Evolutionary conservation across 176 grass and related monocot genomes (phyloP).

Genomic region (Coix lacrymajobi): DNA sequence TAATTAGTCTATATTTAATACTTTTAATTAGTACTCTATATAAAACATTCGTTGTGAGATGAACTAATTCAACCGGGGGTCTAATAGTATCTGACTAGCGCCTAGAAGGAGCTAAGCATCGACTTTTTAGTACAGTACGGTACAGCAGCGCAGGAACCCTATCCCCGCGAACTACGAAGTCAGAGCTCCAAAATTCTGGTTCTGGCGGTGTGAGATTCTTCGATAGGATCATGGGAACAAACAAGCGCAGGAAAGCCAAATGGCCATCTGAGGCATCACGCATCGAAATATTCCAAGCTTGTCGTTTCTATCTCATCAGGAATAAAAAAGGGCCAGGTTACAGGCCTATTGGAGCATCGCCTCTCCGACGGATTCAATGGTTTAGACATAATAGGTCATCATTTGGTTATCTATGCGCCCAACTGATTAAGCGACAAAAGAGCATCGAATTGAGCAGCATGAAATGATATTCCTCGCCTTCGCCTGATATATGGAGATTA

Average conservation of each 20-base stretch:
- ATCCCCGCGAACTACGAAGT: background rate
- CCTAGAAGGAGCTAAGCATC: background rate
- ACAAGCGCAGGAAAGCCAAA: constrained; percentile 20
- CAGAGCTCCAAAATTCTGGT: background rate
- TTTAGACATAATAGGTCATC: background rate
- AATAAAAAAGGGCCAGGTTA: background rate
- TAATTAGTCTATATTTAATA: no score
- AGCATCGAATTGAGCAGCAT: constrained; percentile 12
- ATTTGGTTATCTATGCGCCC: background rate
- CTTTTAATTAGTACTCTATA: no score
- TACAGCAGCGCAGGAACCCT: background rate
- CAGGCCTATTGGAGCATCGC: background rate
- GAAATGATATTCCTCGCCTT: background rate
- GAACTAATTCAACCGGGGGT: no score
- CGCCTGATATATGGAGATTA: constrained; percentile 8
- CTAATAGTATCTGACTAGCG: no score
- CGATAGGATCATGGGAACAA: background rate
- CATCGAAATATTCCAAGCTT: background rate
- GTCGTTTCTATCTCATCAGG: background rate
- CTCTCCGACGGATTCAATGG: constrained; percentile 11
- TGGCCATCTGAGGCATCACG: constrained; percentile 12
- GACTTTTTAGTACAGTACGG: background rate
- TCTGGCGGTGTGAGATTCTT: background rate
- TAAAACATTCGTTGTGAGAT: no score
- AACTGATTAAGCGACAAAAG: constrained; percentile 28